phyloP scores from a whole-genome alignment of 106 monocot species.

The Hemerocallis citrina region DNA sequence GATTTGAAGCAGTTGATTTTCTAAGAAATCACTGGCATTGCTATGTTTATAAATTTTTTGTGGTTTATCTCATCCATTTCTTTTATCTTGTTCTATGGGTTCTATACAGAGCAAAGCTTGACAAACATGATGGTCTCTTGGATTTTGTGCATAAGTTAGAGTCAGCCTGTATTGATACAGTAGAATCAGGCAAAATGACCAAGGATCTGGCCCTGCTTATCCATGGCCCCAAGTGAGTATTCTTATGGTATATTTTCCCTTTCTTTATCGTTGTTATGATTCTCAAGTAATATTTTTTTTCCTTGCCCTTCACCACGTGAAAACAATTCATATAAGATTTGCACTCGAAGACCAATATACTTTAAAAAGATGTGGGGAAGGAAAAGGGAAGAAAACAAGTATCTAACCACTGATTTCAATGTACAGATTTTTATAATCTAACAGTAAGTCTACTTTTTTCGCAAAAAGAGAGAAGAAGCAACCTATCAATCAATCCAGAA shows the following conservation, averaged over 20 bases:
- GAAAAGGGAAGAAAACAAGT: too few relatives aligned
- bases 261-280: background rate
- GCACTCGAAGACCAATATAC: too few relatives aligned
- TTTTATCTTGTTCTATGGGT: background rate
- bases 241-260: background rate
- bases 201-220: slow-evolving; percentile 75
- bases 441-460: background rate
- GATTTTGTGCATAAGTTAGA: slow-evolving; percentile 55
- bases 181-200: slow-evolving; percentile 81
- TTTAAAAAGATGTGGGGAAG: too few relatives aligned
- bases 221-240: slow-evolving; percentile 61
- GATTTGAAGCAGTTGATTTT: background rate
- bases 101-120: slow-evolving; percentile 55
- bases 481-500: too few relatives aligned
- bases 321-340: too few relatives aligned
- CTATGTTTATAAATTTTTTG: background rate
- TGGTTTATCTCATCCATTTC: background rate
- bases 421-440: background rate
- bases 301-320: background rate
- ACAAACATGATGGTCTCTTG: slow-evolving; percentile 34
- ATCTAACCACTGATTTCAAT: background rate
- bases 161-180: slow-evolving; percentile 60
- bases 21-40: too few relatives aligned
- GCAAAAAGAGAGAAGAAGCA: too few relatives aligned
- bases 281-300: background rate